Evolutionary conservation across 768 basidiomycete genomes (phyloP), one percentile per base, ranked within the genome.

Genomic region (Sporobolomyces roseus): DNA sequence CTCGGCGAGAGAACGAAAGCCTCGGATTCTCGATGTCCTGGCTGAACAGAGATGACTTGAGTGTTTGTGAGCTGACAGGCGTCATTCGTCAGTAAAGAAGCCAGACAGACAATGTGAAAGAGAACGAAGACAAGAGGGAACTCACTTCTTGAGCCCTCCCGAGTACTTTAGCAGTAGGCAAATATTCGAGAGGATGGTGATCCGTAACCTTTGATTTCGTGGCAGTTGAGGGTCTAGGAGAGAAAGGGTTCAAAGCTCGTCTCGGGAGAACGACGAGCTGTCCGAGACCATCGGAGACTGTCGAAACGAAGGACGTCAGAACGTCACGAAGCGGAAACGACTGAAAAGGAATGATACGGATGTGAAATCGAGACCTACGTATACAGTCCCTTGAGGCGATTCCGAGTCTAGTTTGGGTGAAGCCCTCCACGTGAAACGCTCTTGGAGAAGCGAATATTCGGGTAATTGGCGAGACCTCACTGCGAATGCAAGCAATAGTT

Each of bases 381-480:
- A 58, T 23, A 43, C 56, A 58, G 19, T 58, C 56, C 10, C 56
- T 41, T 16, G 56, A 27, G 16, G 56, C 56, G 14, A 58, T 27
- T 3, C 56, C 56, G 41, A 58, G 56, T 29, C 21, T 25, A 1
- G 56, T 58, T 25, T 32, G n/a, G 4, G 41, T 58, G 56, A 58
- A 58, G 12, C 56, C 56, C 30, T 58, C 56, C 27, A 58, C 30
- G 41, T 45, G 38, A 4, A 29, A n/a, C 10, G 56, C 38, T 29
- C 38, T 58, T 14, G 56, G 27, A 9, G 56, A 58, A 7, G 17
- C 56, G 23, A 58, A 58, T 3, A 29, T 45, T 19, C 56, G 38
- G 4, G 27, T n/a, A 17, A 30, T 38, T 9, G 27, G 38, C n/a
- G n/a, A n/a, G n/a, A n/a, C n/a, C n/a, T n/a, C n/a, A n/a, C n/a